These are phyloP conservation scores for Trichomonascus vanleenenianus DNA, from an alignment of 805 yeast genomes.

Conservation along the genomic window DNA sequence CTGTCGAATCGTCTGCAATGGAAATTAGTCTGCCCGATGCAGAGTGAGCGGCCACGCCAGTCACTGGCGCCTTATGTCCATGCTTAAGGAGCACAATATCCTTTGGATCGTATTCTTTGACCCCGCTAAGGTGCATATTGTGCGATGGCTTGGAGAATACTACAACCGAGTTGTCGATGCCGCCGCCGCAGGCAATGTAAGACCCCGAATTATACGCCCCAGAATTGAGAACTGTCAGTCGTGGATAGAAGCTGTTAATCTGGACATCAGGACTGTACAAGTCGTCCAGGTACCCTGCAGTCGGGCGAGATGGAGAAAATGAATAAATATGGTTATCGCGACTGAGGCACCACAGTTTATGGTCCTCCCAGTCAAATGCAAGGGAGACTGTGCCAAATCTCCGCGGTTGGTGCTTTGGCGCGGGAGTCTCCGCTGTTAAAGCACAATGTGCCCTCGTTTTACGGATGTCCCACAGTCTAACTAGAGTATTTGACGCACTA, in stretches of 20 bases:
- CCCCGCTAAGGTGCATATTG: neutral
- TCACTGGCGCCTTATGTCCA: slow-evolving; percentile 13
- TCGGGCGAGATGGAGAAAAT: slow-evolving; percentile 2
- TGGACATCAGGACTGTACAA: slow-evolving; percentile 8
- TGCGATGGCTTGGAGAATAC: slow-evolving; percentile 13
- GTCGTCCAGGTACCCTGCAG: slow-evolving; percentile 4
- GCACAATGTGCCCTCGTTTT: slow-evolving; percentile 5
- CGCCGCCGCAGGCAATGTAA: slow-evolving; percentile 18
- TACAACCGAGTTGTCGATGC: slow-evolving; percentile 5
- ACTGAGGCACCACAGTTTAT: slow-evolving; percentile 19
- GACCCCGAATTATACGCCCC: slow-evolving; percentile 9
- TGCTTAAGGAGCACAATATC: slow-evolving; percentile 5
- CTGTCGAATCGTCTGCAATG: slow-evolving; percentile 12
- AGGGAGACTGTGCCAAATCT: slow-evolving; percentile 16
- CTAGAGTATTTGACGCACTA: slow-evolving; percentile 11
- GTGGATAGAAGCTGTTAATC: slow-evolving; percentile 15
- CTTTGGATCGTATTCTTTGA: too few species aligned
- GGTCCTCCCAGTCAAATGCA: slow-evolving; percentile 10
- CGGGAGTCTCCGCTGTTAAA: slow-evolving; percentile 4
- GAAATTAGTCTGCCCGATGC: slow-evolving; percentile 8
- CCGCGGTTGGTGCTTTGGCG: slow-evolving; percentile 4
- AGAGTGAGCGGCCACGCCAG: slow-evolving; percentile 10
- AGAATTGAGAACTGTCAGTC: slow-evolving; percentile 12
- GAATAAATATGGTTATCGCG: slow-evolving; percentile 15
- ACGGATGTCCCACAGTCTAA: slow-evolving; percentile 26